A percentile compares a stretch with the other conserved stretches of the same genome.
Evolutionary conservation across 441 rosid genomes (phyloP).

Genomic region (Gossypium schwendimanii): DNA sequence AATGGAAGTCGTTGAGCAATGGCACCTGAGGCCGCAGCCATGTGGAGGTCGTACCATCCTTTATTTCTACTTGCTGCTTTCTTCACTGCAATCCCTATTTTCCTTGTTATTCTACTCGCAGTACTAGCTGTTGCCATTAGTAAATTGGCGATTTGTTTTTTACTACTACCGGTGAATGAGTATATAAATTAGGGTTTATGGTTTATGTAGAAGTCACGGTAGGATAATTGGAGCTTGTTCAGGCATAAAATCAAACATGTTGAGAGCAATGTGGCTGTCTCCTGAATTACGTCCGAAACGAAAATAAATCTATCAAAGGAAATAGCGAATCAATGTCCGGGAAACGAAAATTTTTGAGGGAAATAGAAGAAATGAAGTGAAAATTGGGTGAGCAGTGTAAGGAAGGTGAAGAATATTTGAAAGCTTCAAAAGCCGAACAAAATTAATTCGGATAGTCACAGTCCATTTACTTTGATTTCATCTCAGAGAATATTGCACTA

Average conservation of each 20-base stretch:
- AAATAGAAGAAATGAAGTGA: background rate
- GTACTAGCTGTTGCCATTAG: conserved; percentile 22
- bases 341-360: background rate
- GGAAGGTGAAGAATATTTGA: background rate
- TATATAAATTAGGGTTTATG: background rate
- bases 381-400: background rate
- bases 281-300: background rate
- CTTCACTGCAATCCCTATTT: conserved; percentile 39
- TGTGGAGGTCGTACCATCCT: conserved; percentile 58
- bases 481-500: background rate
- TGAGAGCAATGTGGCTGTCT: background rate
- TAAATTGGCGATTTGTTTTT: background rate
- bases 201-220: background rate
- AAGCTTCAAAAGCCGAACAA: background rate
- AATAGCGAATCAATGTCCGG: background rate
- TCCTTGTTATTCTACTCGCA: conserved; percentile 25
- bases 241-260: background rate
- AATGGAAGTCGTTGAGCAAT: conserved; percentile 49
- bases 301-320: background rate
- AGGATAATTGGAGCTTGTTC: background rate
- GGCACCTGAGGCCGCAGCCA: conserved; percentile 61
- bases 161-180: background rate
- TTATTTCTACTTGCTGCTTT: conserved; percentile 26
- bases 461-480: background rate
- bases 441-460: too few species aligned